Evolutionary conservation across 306 rosid species (phyloP).

Genomic region (Sindora glabra): DNA sequence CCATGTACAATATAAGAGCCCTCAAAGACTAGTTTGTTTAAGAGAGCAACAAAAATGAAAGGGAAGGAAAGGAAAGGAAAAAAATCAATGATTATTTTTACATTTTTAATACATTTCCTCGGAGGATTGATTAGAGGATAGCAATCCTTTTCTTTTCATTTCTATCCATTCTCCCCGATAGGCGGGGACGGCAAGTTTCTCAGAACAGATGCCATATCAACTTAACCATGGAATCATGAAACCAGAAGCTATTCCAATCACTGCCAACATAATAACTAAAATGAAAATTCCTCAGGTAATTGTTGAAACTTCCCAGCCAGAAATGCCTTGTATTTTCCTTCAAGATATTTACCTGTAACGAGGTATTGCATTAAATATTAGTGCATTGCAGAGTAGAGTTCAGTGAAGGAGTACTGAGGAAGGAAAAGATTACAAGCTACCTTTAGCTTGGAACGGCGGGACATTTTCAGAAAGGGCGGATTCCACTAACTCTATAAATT

Average conservation of each 20-base stretch:
- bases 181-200: too few species aligned
- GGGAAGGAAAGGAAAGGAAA: too few species aligned
- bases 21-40: too few species aligned
- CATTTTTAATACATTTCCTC: too few species aligned
- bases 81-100: too few species aligned
- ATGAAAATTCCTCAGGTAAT: conserved; percentile 33
- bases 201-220: too few species aligned
- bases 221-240: too few species aligned
- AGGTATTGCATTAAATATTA: neutral
- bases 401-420: neutral
- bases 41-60: too few species aligned
- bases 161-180: too few species aligned
- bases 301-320: conserved; percentile 16
- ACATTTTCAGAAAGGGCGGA: conserved; percentile 29
- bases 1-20: too few species aligned
- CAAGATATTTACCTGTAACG: conserved; percentile 26
- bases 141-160: too few species aligned
- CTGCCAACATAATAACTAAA: conserved; percentile 7
- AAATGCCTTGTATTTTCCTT: conserved; percentile 32
- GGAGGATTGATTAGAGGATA: too few species aligned
- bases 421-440: conserved; percentile 1
- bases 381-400: neutral
- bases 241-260: neutral
- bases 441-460: conserved; percentile 28
- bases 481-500: conserved; percentile 20